phyloP scores from a whole-genome alignment of 1,284 basidiomycete genomes.

The Papiliotrema laurentii region DNA sequence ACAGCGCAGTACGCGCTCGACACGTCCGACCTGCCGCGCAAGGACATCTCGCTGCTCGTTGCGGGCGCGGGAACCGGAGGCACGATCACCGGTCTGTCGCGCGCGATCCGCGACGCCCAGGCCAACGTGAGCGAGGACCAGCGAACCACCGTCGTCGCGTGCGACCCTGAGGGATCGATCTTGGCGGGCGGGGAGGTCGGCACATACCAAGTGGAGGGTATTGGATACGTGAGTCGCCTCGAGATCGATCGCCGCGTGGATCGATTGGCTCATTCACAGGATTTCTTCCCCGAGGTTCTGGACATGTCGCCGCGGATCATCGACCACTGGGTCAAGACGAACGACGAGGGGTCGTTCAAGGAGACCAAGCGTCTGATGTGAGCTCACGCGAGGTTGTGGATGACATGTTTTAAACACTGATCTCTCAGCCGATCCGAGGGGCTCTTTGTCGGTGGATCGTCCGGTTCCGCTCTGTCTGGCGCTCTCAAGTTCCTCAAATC shows the following conservation, averaged over 20 bases:
- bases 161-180: slow-evolving; percentile 91
- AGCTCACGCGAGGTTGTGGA: slow-evolving; percentile 6
- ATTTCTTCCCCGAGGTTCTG: slow-evolving; percentile 77
- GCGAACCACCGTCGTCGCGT: slow-evolving; percentile 61
- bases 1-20: slow-evolving; percentile 37
- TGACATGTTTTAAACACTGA: neutral
- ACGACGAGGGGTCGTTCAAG: slow-evolving; percentile 74
- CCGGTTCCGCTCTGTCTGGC: slow-evolving; percentile 76
- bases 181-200: slow-evolving; percentile 59
- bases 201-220: slow-evolving; percentile 83
- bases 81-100: slow-evolving; percentile 81
- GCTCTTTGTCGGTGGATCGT: slow-evolving; percentile 85
- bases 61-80: slow-evolving; percentile 93
- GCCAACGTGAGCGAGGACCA: slow-evolving; percentile 9
- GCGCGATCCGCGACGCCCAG: slow-evolving; percentile 66
- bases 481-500: slow-evolving; percentile 69
- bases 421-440: slow-evolving; percentile 62
- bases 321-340: slow-evolving; percentile 80
- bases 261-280: slow-evolving; percentile 44
- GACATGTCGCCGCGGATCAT: slow-evolving; percentile 42
- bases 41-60: slow-evolving; percentile 76
- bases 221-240: slow-evolving; percentile 56
- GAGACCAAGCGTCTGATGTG: slow-evolving; percentile 72
- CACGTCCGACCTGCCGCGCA: slow-evolving; percentile 40
- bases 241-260: neutral